Base-by-base conservation (phyloP, 140 eudicot species). In the Erigeron philadelphicus region DNA sequence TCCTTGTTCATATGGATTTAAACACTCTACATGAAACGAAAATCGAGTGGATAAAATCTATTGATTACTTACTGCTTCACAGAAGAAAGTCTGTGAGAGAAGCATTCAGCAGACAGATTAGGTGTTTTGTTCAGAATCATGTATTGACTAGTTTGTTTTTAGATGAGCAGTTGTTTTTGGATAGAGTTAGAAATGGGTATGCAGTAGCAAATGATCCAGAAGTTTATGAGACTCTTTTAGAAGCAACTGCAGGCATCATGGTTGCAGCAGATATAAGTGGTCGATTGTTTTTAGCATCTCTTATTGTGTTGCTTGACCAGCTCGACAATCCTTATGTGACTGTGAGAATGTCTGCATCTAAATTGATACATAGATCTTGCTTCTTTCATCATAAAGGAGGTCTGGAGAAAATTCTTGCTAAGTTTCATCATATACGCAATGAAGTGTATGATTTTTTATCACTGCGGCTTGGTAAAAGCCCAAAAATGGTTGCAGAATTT, bases 401-500 rank as follows among this genome's bases (percentile, higher is more conserved):
- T 55, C 71, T 89, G 70, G 87, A 85, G 50, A 80, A 74, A 49
- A 75, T 90, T 72, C 89, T 94, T 66, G 80, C 81, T n/a, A 85
- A 84, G 81, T 81, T 64, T 62, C 60, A 68, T 72, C 85, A 81
- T 74, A 69, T 85, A 59, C 80, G 88, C 63, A 82, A 82, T 71
- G 86, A 81, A 68, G 78, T 94, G 50, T 94, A 83, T 75, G 85
- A 79, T 71, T 94, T 85, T 81, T 76, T 94, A 19, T 87, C 86
- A 41, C 46, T 72, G 64, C 85, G 89, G 86, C 86, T 94, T 64
- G 75, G 64, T 64, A 82, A 75, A 72, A 85, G 84, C 65, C 84
- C 89, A 56, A 76, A 85, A 78, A 72, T 89, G 86, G 90, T 89
- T 69, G 81, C 85, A 76, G 99, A 94, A 80, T 94, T 94, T 84